Evolutionary conservation across 352 stramenopile species (phyloP).

Genomic region (Phytophthora vignae): DNA sequence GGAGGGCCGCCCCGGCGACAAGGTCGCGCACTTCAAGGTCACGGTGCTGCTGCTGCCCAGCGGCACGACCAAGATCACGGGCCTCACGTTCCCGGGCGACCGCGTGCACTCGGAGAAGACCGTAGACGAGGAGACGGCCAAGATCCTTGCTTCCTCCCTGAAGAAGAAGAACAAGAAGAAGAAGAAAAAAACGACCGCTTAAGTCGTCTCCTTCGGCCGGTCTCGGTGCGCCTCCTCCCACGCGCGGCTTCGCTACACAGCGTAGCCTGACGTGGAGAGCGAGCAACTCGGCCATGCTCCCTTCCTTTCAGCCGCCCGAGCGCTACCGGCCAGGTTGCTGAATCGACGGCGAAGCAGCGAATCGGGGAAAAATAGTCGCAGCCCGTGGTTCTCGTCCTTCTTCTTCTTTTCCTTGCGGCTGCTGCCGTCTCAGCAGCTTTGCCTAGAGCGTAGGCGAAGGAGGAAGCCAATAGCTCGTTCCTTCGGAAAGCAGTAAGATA

Average conservation of each 20-base stretch:
- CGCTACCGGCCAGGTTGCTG: constrained; percentile 15
- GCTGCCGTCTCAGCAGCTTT: constrained; percentile 34
- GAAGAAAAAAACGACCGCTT: constrained; percentile 75
- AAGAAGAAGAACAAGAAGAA: constrained; percentile 98
- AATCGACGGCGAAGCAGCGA: constrained; percentile 37
- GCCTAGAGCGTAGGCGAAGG: constrained; percentile 36
- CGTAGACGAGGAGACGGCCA: constrained; percentile 92
- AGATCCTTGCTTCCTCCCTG: constrained; percentile 90
- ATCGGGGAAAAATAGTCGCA: constrained; percentile 35
- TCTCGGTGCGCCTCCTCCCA: constrained; percentile 8
- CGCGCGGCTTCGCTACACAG: too few relatives aligned
- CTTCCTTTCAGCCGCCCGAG: constrained; percentile 32
- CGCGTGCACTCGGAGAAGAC: constrained; percentile 93
- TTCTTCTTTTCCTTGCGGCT: constrained; percentile 43
- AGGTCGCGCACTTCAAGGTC: constrained; percentile 99
- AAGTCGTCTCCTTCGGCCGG: constrained; percentile 26
- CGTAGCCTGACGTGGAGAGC: constrained; percentile 8
- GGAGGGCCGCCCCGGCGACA: constrained; percentile 94
- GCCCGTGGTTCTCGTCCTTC: constrained; percentile 34
- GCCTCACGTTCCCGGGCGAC: constrained; percentile 91
- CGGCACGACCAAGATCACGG: constrained; percentile 97
- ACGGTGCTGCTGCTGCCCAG: constrained; percentile 98
- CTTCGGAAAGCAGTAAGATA: constrained; percentile 61
- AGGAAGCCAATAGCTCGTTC: constrained; percentile 42
- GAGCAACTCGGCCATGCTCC: constrained; percentile 26